Conservation (phyloP, 1,139 yeast genomes). For the Candida tetrigidarum region DNA sequence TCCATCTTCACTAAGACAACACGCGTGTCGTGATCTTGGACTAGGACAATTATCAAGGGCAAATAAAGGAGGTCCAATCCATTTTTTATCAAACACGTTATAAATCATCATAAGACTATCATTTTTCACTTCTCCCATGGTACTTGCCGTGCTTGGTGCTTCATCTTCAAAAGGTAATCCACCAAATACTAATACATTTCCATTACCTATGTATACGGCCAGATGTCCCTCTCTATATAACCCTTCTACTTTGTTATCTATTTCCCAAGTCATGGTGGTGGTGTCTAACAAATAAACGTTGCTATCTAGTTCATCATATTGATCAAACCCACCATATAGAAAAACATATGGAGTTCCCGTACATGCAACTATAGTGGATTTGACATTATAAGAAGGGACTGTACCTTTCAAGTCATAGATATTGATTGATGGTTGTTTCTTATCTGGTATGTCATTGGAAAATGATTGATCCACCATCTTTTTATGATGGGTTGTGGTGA, state of each 20-base stretch:
- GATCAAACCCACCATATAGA: constrained; percentile 61
- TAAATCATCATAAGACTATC: constrained; percentile 40
- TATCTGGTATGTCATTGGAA: too few species aligned
- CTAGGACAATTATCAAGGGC: constrained; percentile 36
- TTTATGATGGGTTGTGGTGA: not conserved
- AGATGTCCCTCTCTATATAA: constrained; percentile 58
- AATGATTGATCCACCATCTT: constrained; percentile 15
- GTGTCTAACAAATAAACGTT: constrained; percentile 52
- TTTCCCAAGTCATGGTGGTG: constrained; percentile 45
- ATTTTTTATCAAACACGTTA: constrained; percentile 32
- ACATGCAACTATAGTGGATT: constrained; percentile 49
- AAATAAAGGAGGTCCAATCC: constrained; percentile 42
- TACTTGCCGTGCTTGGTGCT: constrained; percentile 9
- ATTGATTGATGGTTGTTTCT: constrained; percentile 9
- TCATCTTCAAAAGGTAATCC: constrained; percentile 57
- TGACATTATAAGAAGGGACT: constrained; percentile 42
- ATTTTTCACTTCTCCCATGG: constrained; percentile 13
- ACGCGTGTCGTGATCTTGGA: constrained; percentile 57
- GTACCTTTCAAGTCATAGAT: constrained; percentile 10
- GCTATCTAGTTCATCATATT: constrained; percentile 49
- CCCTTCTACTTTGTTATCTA: constrained; percentile 32
- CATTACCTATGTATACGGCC: constrained; percentile 49
- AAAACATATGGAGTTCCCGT: constrained; percentile 45
- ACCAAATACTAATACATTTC: constrained; percentile 55
- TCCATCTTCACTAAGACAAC: constrained; percentile 56